Base-by-base conservation (phyloP, 1,139 yeast genomes). In the Hanseniaspora gamundiae region DNA sequence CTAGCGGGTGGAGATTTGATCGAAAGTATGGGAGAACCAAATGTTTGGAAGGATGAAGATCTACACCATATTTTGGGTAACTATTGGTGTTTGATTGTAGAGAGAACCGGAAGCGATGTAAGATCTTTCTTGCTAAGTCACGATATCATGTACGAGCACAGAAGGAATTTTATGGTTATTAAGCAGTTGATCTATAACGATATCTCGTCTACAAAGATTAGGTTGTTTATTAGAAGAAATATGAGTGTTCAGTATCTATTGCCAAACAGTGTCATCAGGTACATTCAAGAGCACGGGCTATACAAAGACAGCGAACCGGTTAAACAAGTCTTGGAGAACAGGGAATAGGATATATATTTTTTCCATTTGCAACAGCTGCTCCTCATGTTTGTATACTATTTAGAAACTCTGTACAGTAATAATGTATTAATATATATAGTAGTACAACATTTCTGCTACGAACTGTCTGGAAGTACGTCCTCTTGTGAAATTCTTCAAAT, bases 11-110 rank as follows among this genome's bases (percentile, higher is more conserved):
- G 98, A 33, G 98, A 91, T 64, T 71, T 93, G 55, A 91, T 91
- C 47, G 98, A 91, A 63, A 80, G 94, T 42, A 91, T 93, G 97
- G 98, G 98, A n/a, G 98, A 91, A 62, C 97, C 97, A 27, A 93
- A 88, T 57, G 98, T 91, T 31, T 91, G 99, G 99, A 95, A 94
- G 1, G 97, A 88, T 60, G 82, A 75, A 48, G 99, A 91, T 63
- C 70, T 91, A 56, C 95, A 88, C 59, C 98, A 91, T 62, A 93
- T 91, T 44, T 70, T 91, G 51, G 98, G 98, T 26, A 79, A 84
- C 50, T 91, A 91, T 61, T 98, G 99, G 2, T 91, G 98, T 64
- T 68, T 91, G 51, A 91, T 93, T 46, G 95, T 91, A 19, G 99
- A 91, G 68, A 73, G 99, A 56, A 88, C 98, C 0, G 98, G 98